Evolutionary conservation across 1,284 basidiomycete species (phyloP), one percentile per base, ranked within the genome.

Genomic region (Ustilago shanxiensis): DNA sequence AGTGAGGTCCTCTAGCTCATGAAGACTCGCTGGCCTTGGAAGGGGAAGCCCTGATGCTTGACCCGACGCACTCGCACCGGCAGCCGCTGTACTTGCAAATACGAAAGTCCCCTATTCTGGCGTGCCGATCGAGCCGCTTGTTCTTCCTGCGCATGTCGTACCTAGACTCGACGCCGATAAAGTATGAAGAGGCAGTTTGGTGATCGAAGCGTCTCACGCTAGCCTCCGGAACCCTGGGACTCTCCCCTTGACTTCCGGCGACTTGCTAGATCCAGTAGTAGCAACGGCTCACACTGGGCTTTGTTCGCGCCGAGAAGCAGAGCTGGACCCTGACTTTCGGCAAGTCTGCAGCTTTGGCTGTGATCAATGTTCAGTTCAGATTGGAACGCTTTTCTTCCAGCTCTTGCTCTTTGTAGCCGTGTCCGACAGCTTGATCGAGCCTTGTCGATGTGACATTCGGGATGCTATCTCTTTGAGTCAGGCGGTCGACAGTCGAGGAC

Each of bases 201-300:
- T n/a, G 52, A 54, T 37, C 22, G 22, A 37, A 39, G 31, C 22
- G 7, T 26, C 22, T 13, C 52, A 54, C 33, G 20, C 52, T 35
- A 37, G 31, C 4, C 31, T 20, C 52, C 22, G 22, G 31, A 37
- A 20, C 4, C 31, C 22, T 35, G 13, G 22, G 31, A 16, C 20
- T n/a, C 16, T 54, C 7, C 52, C 51, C 20, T 54, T 39, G 52
- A 16, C 18, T 54, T 54, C 35, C 52, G 33, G 35, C 52, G 52
- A 37, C 52, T 54, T 54, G 50, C 33, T 8, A 11, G 33, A 37
- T 54, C 52, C 29, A 24, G 50, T n/a, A n/a, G n/a, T n/a, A n/a
- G n/a, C 6, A 33, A 10, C 50, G 50, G 50, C 31, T n/a, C 14
- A 22, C 9, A 10, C 2, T 52, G 31, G 2, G 18, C 26, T 52